Evolutionary conservation across 495 filamentous ascomycete species (phyloP).

Genomic region (Lasiosphaeria hispida): DNA sequence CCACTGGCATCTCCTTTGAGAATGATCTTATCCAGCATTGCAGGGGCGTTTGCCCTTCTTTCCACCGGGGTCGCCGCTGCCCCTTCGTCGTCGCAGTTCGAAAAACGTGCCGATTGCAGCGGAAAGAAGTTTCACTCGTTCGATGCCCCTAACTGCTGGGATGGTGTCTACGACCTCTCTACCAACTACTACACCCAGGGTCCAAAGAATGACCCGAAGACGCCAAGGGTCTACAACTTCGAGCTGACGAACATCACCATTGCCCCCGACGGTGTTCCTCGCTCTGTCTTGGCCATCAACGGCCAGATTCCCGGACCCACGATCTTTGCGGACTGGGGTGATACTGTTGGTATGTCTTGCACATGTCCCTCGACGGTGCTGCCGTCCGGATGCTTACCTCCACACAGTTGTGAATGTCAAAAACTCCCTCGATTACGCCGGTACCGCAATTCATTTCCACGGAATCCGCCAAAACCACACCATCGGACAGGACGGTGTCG

Average conservation of each 20-base stretch:
- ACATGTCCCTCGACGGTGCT: too few relatives aligned
- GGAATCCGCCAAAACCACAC: constrained; percentile 40
- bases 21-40: neutral
- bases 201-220: constrained; percentile 39
- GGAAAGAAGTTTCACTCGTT: constrained; percentile 9
- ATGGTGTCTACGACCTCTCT: constrained; percentile 47
- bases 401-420: constrained; percentile 41
- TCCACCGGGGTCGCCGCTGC: constrained; percentile 4
- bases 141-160: constrained; percentile 6
- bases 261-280: constrained; percentile 48
- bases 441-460: constrained; percentile 52
- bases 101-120: neutral
- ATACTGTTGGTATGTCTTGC: constrained; percentile 36
- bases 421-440: constrained; percentile 40
- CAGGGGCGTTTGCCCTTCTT: constrained; percentile 7
- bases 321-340: constrained; percentile 45
- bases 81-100: neutral
- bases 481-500: constrained; percentile 40
- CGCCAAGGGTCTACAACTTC: constrained; percentile 45
- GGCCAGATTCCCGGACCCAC: constrained; percentile 44
- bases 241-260: constrained; percentile 41
- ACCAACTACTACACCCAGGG: constrained; percentile 51
- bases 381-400: neutral
- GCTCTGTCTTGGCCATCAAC: constrained; percentile 43
- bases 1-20: neutral